Conservation (phyloP, 2,329 filamentous ascomycete species). For the Pseudocercospora crystallina region DNA sequence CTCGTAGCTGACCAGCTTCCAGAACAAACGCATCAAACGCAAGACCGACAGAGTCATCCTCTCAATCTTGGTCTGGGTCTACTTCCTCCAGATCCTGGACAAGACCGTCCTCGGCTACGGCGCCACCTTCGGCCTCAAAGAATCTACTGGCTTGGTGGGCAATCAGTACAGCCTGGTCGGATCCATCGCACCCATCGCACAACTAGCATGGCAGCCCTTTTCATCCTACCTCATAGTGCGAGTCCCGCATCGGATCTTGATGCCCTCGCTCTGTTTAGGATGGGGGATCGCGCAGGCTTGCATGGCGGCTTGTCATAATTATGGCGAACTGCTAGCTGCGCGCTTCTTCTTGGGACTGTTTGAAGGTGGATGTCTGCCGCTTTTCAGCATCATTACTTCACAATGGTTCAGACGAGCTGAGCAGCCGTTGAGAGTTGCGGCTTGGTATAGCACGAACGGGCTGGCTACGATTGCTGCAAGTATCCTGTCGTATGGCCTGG, state of each 20-base stretch:
- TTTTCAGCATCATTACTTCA: constrained; percentile 54
- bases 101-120: constrained; percentile 54
- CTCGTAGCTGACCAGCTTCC: constrained; percentile 1
- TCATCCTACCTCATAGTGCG: constrained; percentile 64
- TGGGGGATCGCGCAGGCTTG: constrained; percentile 61
- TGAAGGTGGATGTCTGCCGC: constrained; percentile 65
- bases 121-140: constrained; percentile 47
- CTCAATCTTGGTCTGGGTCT: constrained; percentile 56
- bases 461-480: constrained; percentile 27
- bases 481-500: constrained; percentile 24
- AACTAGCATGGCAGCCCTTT: constrained; percentile 63
- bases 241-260: constrained; percentile 65
- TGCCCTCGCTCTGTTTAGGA: constrained; percentile 60
- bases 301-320: constrained; percentile 61
- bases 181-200: constrained; percentile 53
- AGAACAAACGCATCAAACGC: constrained; percentile 56
- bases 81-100: constrained; percentile 56
- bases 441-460: constrained; percentile 30
- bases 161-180: constrained; percentile 51
- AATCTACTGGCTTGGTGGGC: constrained; percentile 47
- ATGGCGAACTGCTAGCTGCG: constrained; percentile 59
- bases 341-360: constrained; percentile 67
- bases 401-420: constrained; percentile 32
- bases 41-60: constrained; percentile 64
- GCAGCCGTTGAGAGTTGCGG: constrained; percentile 28